phyloP scores from a whole-genome alignment of 2,329 filamentous ascomycete species.

The Knufia petricola region DNA sequence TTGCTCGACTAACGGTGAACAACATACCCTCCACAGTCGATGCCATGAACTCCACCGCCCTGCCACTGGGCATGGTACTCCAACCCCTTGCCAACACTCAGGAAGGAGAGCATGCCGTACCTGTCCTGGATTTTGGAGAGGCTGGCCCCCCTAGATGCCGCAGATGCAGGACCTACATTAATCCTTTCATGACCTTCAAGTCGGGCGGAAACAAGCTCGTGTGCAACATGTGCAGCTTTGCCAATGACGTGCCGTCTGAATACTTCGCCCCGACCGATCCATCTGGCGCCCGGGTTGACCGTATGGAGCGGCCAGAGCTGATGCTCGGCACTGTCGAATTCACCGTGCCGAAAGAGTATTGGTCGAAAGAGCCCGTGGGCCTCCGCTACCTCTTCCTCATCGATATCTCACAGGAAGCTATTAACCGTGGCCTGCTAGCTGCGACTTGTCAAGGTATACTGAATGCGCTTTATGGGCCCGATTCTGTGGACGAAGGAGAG shows the following conservation, averaged over 20 bases:
- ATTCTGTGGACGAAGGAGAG: conserved; percentile 39
- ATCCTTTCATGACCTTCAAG: conserved; percentile 97
- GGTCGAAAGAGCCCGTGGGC: conserved; percentile 86
- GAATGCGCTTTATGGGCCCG: conserved; percentile 63
- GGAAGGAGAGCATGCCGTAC: conserved; percentile 75
- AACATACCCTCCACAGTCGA: conserved; percentile 80
- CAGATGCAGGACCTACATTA: conserved; percentile 91
- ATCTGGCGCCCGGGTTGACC: conserved; percentile 75
- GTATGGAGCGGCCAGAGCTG: conserved; percentile 80
- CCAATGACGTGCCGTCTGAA: conserved; percentile 83
- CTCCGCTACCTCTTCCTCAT: conserved; percentile 84
- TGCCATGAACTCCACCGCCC: conserved; percentile 64
- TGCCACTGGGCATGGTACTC: conserved; percentile 78
- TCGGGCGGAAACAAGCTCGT: conserved; percentile 92
- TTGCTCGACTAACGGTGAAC: conserved; percentile 82
- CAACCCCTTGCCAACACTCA: conserved; percentile 80
- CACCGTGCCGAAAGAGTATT: conserved; percentile 95
- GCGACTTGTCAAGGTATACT: conserved; percentile 84
- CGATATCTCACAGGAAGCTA: conserved; percentile 84
- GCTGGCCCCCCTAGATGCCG: conserved; percentile 80
- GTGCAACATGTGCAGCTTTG: conserved; percentile 96
- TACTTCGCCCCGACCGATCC: conserved; percentile 90
- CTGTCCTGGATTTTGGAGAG: conserved; percentile 91
- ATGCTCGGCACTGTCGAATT: conserved; percentile 91
- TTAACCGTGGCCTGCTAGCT: conserved; percentile 82